Base-by-base conservation (phyloP, 345 rosid genomes). In the Nasturtium officinale region DNA sequence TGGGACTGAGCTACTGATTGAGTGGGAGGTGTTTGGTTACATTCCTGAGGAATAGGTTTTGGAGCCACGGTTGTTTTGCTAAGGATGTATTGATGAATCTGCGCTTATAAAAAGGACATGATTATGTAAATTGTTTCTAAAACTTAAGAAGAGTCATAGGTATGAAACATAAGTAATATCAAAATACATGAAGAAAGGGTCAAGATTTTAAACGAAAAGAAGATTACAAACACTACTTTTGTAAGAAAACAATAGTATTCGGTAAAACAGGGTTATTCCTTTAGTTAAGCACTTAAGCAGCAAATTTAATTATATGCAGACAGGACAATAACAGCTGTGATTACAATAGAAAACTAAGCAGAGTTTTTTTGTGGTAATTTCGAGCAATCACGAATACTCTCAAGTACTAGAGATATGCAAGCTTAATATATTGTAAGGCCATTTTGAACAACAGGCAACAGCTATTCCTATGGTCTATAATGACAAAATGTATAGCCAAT, bases 41-140 rank as follows among this genome's bases (percentile, higher is more conserved):
- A 33, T 40, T 76, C 82, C 16, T 25, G 50, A 16, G 81, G 35
- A 53, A 25, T 20, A 18, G 68, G 77, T 74, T 85, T 82, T 16
- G 91, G 89, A 75, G 80, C 86, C 21, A 89, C 75, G 0, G 86
- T 89, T 52, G 96, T 87, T 84, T 91, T 94, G 87, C 90, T 82
- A 35, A 89, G 80, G 89, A 95, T 88, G 81, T 88, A 85, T 15
- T 88, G 86, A 76, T 95, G 99, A 70, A 95, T 87, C 99, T 95
- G 93, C 52, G 5, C 7, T 68, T 58, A 21, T 60, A 32, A 3
- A 40, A 46, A 52, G 20, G 35, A 25, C 33, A 62, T 69, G 65
- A 33, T 52, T 53, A 59, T 6, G 6, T 6, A 16, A 33, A 23
- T 73, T 65, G 2, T 52, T 64, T 17, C 71, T 26, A 25, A 28